phyloP scores from a whole-genome alignment of 441 rosid genomes.

The Pelargonium australe region DNA sequence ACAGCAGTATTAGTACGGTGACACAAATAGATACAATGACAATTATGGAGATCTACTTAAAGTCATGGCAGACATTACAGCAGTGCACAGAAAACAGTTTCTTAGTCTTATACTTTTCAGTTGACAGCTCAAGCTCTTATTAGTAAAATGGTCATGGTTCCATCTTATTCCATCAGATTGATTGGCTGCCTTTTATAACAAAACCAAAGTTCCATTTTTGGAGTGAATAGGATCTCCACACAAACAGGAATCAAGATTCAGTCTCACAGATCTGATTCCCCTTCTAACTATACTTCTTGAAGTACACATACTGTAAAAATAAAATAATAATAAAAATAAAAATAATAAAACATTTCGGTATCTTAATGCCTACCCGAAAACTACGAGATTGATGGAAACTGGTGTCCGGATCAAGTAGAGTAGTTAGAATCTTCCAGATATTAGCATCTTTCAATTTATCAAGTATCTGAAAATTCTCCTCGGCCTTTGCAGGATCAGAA shows the following conservation, averaged over 20 bases:
- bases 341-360: neutral
- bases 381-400: constrained; percentile 54
- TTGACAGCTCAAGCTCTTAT: neutral
- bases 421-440: constrained; percentile 78
- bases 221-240: neutral
- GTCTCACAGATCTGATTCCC: neutral
- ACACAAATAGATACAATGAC: neutral
- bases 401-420: constrained; percentile 70
- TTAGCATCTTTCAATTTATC: constrained; percentile 94
- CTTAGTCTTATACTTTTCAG: neutral
- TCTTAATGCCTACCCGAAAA: constrained; percentile 60
- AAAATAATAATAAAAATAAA: no score
- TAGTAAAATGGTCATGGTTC: neutral
- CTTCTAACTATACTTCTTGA: neutral
- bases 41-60: neutral
- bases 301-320: constrained; percentile 10
- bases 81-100: neutral
- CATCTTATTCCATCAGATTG: neutral
- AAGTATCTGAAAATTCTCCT: constrained; percentile 84
- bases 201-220: neutral
- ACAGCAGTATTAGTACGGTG: neutral
- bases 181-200: neutral
- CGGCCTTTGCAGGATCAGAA: constrained; percentile 72
- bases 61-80: neutral
- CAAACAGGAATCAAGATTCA: neutral